Percentiles rank a stretch among this genome's conserved stretches.
Conservation (phyloP, 2,329 filamentous ascomycete species). For the Sclerotinia nivalis region DNA sequence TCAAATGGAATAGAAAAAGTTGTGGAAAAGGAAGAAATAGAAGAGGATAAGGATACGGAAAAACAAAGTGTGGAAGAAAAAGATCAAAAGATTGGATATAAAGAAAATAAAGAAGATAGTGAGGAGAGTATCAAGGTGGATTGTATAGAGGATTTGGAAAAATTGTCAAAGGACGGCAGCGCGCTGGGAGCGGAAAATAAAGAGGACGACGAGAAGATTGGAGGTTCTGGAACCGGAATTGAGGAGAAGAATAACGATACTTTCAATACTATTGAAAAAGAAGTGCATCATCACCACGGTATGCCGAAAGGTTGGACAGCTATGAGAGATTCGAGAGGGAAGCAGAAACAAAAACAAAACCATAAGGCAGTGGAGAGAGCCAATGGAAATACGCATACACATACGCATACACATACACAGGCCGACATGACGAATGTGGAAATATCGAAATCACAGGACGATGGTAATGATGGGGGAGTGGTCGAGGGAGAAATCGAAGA, state of each 20-base stretch:
- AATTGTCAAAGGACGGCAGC: background rate
- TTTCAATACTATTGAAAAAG: background rate
- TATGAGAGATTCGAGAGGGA: background rate
- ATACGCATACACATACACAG: conserved; percentile 22
- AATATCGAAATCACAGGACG: conserved; percentile 29
- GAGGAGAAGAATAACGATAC: background rate
- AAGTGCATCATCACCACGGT: conserved; percentile 2
- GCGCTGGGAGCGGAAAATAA: background rate
- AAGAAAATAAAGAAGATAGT: background rate
- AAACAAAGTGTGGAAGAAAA: background rate
- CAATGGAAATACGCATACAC: background rate
- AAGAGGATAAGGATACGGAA: background rate
- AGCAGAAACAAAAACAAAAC: background rate
- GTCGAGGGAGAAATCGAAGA: conserved; percentile 27
- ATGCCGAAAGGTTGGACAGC: conserved; percentile 20
- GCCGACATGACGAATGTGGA: conserved; percentile 25
- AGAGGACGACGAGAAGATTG: background rate
- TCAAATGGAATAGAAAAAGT: background rate
- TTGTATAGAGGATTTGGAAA: background rate
- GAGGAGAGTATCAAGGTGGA: background rate
- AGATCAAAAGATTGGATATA: background rate
- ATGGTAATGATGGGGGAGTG: conserved; percentile 22
- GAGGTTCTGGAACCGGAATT: background rate
- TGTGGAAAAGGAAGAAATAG: background rate
- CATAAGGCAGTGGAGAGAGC: background rate